A percentile compares a stretch with the other conserved stretches of the same genome.
Conservation (phyloP, 2,329 filamentous ascomycete species). For the Zalaria obscura region DNA sequence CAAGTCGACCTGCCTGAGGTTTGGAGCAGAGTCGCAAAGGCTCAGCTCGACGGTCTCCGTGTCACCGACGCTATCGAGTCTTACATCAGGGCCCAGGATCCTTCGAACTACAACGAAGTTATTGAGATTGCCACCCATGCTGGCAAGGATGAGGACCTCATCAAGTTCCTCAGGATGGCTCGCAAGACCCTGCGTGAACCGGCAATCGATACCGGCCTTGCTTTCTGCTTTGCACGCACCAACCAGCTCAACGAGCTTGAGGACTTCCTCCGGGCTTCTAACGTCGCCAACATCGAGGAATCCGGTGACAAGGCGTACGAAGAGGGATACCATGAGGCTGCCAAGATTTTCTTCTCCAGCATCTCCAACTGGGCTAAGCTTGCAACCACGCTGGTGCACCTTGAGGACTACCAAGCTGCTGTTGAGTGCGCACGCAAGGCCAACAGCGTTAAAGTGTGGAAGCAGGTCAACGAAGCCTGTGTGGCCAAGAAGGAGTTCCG, state of each 20-base stretch:
- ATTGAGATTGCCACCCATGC: slow-evolving; percentile 92
- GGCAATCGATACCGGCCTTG: slow-evolving; percentile 81
- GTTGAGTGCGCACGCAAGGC: slow-evolving; percentile 97
- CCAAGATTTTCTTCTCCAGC: slow-evolving; percentile 97
- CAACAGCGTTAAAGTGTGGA: slow-evolving; percentile 99
- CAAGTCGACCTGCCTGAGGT: slow-evolving; percentile 88
- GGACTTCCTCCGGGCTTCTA: slow-evolving; percentile 85
- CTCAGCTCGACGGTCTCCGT: slow-evolving; percentile 88
- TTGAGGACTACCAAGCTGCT: slow-evolving; percentile 91
- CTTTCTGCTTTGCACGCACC: slow-evolving; percentile 84
- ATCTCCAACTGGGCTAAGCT: slow-evolving; percentile 99
- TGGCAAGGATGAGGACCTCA: slow-evolving; percentile 92
- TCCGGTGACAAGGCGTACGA: slow-evolving; percentile 96
- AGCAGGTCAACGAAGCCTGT: slow-evolving; percentile 92
- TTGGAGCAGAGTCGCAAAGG: slow-evolving; percentile 97
- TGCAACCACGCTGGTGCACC: slow-evolving; percentile 91
- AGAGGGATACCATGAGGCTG: slow-evolving; percentile 86
- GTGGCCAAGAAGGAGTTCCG: slow-evolving; percentile 98
- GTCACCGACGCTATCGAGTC: slow-evolving; percentile 89
- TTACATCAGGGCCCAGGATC: slow-evolving; percentile 89
- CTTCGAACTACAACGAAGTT: slow-evolving; percentile 86
- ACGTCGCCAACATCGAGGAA: slow-evolving; percentile 90
- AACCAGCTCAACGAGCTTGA: slow-evolving; percentile 88
- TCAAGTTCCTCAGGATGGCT: slow-evolving; percentile 94
- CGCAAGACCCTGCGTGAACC: slow-evolving; percentile 93